These are phyloP conservation scores for Hypoxylon cercidicola DNA, from an alignment of 495 filamentous ascomycete species.

Conservation along the genomic window DNA sequence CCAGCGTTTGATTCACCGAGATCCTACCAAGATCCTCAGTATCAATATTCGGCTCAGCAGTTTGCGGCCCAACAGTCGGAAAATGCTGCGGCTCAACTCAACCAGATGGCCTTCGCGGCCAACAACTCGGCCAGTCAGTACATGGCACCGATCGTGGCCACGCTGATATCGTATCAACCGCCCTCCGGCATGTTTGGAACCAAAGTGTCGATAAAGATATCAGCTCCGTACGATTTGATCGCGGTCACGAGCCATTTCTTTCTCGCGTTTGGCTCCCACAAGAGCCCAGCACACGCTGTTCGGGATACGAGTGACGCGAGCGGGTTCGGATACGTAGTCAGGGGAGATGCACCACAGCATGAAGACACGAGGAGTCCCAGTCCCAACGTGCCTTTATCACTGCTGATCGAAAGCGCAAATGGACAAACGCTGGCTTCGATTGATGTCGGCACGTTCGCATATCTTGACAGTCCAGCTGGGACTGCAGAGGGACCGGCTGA, in stretches of 20 bases:
- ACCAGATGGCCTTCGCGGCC: constrained; percentile 64
- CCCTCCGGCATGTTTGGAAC: constrained; percentile 73
- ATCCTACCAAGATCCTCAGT: constrained; percentile 56
- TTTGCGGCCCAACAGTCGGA: constrained; percentile 54
- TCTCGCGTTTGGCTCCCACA: constrained; percentile 79
- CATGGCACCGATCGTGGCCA: constrained; percentile 57
- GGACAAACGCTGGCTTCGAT: constrained; percentile 69
- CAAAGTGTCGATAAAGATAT: constrained; percentile 75
- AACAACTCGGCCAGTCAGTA: constrained; percentile 63
- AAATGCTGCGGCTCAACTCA: constrained; percentile 60
- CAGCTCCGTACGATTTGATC: constrained; percentile 72
- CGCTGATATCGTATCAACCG: constrained; percentile 75
- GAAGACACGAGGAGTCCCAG: constrained; percentile 71
- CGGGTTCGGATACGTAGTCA: constrained; percentile 75
- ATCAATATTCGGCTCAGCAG: constrained; percentile 54
- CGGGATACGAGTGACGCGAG: constrained; percentile 68
- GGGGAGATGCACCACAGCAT: constrained; percentile 77
- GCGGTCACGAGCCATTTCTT: constrained; percentile 68
- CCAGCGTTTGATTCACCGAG: constrained; percentile 60
- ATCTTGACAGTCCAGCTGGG: constrained; percentile 56
- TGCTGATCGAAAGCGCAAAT: constrained; percentile 74
- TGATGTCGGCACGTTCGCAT: constrained; percentile 82
- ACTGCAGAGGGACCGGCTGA: constrained; percentile 54
- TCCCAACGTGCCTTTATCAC: constrained; percentile 75
- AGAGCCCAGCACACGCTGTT: constrained; percentile 69